Evolutionary conservation across 768 basidiomycete genomes (phyloP).

Genomic region (Boletus insuetus): DNA sequence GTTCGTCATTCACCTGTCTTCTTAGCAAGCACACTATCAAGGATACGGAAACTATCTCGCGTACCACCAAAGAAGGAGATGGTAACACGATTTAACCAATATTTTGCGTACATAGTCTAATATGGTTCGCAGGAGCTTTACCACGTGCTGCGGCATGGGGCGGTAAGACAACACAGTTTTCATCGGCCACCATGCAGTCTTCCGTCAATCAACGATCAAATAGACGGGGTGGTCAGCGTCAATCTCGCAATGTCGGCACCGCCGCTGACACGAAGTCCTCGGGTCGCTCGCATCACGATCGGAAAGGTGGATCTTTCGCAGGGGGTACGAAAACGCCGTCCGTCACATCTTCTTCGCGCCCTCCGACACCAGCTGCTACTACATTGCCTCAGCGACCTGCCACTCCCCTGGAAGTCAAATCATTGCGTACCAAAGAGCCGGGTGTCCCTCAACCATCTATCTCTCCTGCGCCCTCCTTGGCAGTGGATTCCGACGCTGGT

Average conservation of each 20-base stretch:
- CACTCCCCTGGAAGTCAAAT: conserved; percentile 43
- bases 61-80: conserved; percentile 58
- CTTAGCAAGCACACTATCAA: conserved; percentile 90
- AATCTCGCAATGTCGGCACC: conserved; percentile 40
- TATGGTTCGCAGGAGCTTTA: conserved; percentile 39
- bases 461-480: conserved; percentile 47
- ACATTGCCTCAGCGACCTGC: conserved; percentile 41
- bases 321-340: conserved; percentile 43
- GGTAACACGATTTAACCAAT: conserved; percentile 33
- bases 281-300: conserved; percentile 40
- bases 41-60: conserved; percentile 71
- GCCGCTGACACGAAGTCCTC: conserved; percentile 35
- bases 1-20: neutral
- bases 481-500: conserved; percentile 50
- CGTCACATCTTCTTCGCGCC: conserved; percentile 52
- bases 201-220: conserved; percentile 35
- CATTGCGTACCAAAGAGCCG: conserved; percentile 39
- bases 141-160: conserved; percentile 72
- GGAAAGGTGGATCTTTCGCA: conserved; percentile 36
- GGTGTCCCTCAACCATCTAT: conserved; percentile 37
- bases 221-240: conserved; percentile 49
- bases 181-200: conserved; percentile 20
- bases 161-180: conserved; percentile 35
- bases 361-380: conserved; percentile 48
- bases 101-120: conserved; percentile 3